Conservation (phyloP, 768 basidiomycete genomes). For the Agaricus blazei region DNA sequence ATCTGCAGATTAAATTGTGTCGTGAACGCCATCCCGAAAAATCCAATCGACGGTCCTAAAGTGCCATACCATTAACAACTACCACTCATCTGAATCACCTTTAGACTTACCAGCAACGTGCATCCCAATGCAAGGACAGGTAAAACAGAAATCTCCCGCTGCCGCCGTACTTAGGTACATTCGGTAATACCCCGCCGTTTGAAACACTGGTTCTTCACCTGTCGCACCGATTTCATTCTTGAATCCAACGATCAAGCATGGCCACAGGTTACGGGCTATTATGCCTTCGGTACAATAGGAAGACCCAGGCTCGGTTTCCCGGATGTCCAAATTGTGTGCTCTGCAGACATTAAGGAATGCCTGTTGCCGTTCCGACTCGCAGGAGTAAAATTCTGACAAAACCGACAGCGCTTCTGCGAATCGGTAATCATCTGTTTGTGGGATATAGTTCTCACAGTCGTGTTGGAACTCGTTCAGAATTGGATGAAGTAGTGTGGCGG, state of each 20-base stretch:
- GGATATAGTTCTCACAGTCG: slow-evolving; percentile 5
- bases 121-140: slow-evolving; percentile 13
- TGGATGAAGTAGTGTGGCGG: slow-evolving; percentile 16
- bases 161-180: not conserved
- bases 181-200: slow-evolving; percentile 7
- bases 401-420: slow-evolving; percentile 11
- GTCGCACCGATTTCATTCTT: slow-evolving; percentile 11
- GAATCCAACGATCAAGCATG: slow-evolving; percentile 8
- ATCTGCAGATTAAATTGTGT: too few species aligned
- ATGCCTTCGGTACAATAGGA: slow-evolving; percentile 2
- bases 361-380: slow-evolving; percentile 10
- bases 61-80: not conserved
- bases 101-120: slow-evolving; percentile 18
- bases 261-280: not conserved
- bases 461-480: slow-evolving; percentile 18
- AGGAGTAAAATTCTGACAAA: slow-evolving; percentile 15
- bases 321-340: not conserved
- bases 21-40: not conserved
- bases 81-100: slow-evolving; percentile 7
- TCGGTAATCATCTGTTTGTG: slow-evolving; percentile 4
- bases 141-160: not conserved
- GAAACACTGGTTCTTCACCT: slow-evolving; percentile 7
- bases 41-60: slow-evolving; percentile 5
- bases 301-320: not conserved
- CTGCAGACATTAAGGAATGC: slow-evolving; percentile 7